These are phyloP conservation scores for Hypseocharis bilobata DNA, from an alignment of 441 rosid genomes.

Conservation along the genomic window DNA sequence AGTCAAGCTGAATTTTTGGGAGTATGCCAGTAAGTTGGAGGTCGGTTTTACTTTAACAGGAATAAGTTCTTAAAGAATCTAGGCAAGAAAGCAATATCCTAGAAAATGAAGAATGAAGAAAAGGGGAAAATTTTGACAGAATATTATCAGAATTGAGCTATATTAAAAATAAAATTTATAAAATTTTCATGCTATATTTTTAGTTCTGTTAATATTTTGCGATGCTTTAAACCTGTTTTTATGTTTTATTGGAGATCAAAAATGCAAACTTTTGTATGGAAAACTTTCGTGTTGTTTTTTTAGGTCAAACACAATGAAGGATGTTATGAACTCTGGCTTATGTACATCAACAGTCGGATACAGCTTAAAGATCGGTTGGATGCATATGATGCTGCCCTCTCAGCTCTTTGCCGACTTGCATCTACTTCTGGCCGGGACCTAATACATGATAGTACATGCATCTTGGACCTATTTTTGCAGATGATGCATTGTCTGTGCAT, in stretches of 20 bases:
- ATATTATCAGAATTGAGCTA: background rate
- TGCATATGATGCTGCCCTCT: conserved; percentile 67
- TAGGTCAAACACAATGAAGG: conserved; percentile 64
- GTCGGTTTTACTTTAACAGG: background rate
- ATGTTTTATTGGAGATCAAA: conserved; percentile 12
- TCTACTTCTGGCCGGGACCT: conserved; percentile 35
- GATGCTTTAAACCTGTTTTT: background rate
- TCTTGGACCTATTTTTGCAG: conserved; percentile 81
- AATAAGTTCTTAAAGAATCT: too few species aligned
- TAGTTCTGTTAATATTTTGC: background rate
- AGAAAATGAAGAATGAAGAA: background rate
- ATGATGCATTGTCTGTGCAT: conserved; percentile 68
- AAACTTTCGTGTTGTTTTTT: conserved; percentile 28
- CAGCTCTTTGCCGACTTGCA: conserved; percentile 46
- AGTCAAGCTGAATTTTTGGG: background rate
- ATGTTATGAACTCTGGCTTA: conserved; percentile 82
- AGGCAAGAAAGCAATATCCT: background rate
- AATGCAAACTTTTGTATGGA: conserved; percentile 31
- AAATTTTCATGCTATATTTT: background rate
- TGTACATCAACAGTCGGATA: conserved; percentile 73
- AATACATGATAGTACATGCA: conserved; percentile 58
- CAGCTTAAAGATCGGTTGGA: conserved; percentile 54
- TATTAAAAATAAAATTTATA: background rate
- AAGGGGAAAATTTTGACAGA: background rate
- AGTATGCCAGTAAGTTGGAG: background rate